Evolutionary conservation across 2,329 filamentous ascomycete species (phyloP).

Genomic region (Piedraia hortae): DNA sequence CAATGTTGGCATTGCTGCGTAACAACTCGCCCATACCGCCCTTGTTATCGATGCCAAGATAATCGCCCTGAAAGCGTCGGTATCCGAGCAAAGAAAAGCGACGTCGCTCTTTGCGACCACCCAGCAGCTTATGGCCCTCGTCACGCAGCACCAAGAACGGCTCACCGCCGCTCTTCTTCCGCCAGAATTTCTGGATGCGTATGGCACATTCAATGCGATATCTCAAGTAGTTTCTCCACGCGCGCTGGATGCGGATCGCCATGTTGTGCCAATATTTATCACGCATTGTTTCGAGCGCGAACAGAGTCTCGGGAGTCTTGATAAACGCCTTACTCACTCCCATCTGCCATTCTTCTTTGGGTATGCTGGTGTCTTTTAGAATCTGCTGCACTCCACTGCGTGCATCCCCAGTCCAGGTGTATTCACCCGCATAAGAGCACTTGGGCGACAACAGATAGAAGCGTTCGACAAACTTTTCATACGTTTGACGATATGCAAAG

Average conservation of each 20-base stretch:
- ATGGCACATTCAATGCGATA: constrained; percentile 83
- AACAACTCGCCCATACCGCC: constrained; percentile 60
- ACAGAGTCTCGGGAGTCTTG: constrained; percentile 89
- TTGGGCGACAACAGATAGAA: constrained; percentile 89
- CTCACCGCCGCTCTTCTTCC: constrained; percentile 69
- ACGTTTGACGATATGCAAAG: constrained; percentile 89
- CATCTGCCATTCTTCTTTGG: constrained; percentile 86
- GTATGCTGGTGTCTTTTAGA: constrained; percentile 85
- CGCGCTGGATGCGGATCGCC: constrained; percentile 88
- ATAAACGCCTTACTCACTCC: constrained; percentile 94
- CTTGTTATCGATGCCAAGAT: constrained; percentile 60
- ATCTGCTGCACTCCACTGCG: constrained; percentile 78
- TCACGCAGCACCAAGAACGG: constrained; percentile 76
- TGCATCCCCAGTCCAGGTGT: constrained; percentile 76
- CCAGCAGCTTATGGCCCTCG: constrained; percentile 56
- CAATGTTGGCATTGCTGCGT: constrained; percentile 42
- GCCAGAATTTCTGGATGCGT: constrained; percentile 84
- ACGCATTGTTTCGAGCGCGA: constrained; percentile 90
- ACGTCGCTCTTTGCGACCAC: constrained; percentile 67
- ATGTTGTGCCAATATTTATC: constrained; percentile 99
- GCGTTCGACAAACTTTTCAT: constrained; percentile 92
- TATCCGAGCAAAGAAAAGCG: constrained; percentile 79
- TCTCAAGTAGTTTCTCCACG: constrained; percentile 85
- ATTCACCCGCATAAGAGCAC: constrained; percentile 87
- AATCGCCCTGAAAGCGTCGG: constrained; percentile 79